Percentiles rank a stretch among this genome's conserved stretches.
phyloP scores from a whole-genome alignment of 257 asterid genomes.

The Ilex aquifolium region DNA sequence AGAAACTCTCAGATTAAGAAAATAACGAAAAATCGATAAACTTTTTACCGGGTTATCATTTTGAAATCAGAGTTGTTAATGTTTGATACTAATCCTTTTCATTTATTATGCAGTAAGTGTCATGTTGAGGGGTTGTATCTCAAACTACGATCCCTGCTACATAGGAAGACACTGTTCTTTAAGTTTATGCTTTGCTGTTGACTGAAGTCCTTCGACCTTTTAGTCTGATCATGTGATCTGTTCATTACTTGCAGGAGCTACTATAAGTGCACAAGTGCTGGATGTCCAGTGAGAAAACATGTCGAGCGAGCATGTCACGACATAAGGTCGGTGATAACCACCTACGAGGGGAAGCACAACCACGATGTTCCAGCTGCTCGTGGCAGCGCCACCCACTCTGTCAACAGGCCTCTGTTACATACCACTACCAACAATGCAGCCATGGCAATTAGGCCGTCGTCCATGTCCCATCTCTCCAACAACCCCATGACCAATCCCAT shows the following conservation, averaged over 20 bases:
- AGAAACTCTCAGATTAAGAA: too few relatives aligned
- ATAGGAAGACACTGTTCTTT: not conserved
- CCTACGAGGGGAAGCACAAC: slow-evolving; percentile 3
- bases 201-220: not conserved
- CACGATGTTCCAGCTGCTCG: slow-evolving; percentile 26
- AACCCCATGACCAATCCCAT: slow-evolving; percentile 18
- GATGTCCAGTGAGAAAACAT: slow-evolving; percentile 2
- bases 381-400: slow-evolving; percentile 30
- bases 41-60: too few relatives aligned
- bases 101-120: too few relatives aligned
- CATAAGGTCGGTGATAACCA: slow-evolving; percentile 1
- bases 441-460: not conserved
- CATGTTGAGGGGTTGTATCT: too few relatives aligned
- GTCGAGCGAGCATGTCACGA: not conserved
- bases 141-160: too few relatives aligned
- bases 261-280: not conserved
- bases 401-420: not conserved
- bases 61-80: too few relatives aligned
- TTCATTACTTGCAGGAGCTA: not conserved
- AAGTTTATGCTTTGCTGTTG: not conserved
- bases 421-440: not conserved
- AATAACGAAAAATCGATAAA: too few relatives aligned
- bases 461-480: slow-evolving; percentile 13
- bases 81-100: too few relatives aligned
- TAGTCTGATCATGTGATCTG: not conserved